phyloP scores from a whole-genome alignment of 495 filamentous ascomycete genomes.

The Hypoxylon trugodes region DNA sequence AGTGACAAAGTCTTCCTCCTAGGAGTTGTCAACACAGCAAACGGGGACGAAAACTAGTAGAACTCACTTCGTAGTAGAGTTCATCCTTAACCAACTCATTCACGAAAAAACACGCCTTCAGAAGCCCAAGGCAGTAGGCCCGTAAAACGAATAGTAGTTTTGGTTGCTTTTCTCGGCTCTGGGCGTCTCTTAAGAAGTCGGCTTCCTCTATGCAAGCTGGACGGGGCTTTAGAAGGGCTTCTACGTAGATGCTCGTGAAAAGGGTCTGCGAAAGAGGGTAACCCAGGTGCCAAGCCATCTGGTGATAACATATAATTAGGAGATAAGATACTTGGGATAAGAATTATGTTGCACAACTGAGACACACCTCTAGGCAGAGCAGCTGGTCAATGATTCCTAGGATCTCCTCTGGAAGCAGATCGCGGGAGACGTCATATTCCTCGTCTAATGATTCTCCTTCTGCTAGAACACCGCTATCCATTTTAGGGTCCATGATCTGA shows the following conservation, averaged over 20 bases:
- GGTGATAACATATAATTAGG: slow-evolving; percentile 33
- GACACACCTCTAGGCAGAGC: slow-evolving; percentile 81
- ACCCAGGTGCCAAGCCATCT: slow-evolving; percentile 98
- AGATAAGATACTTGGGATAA: slow-evolving; percentile 10
- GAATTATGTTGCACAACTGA: slow-evolving; percentile 31
- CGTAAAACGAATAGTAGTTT: slow-evolving; percentile 73
- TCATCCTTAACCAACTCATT: slow-evolving; percentile 76
- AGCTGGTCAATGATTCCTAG: slow-evolving; percentile 95
- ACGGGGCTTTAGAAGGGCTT: slow-evolving; percentile 77
- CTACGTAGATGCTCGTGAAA: slow-evolving; percentile 93
- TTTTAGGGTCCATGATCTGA: slow-evolving; percentile 98
- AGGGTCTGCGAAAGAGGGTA: slow-evolving; percentile 93
- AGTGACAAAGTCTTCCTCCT: slow-evolving; percentile 97
- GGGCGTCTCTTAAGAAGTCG: slow-evolving; percentile 61
- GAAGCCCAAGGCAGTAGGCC: slow-evolving; percentile 84
- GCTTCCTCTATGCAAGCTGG: slow-evolving; percentile 74
- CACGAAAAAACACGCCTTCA: slow-evolving; percentile 85
- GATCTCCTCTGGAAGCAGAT: slow-evolving; percentile 78
- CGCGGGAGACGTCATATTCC: slow-evolving; percentile 78
- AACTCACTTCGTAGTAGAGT: slow-evolving; percentile 83
- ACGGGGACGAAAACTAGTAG: neutral
- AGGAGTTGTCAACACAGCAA: slow-evolving; percentile 40
- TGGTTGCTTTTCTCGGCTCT: slow-evolving; percentile 42
- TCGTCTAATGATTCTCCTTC: slow-evolving; percentile 83
- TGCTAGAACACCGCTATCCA: slow-evolving; percentile 89